These are phyloP conservation scores for Cicer arietinum DNA, from an alignment of 306 rosid species.

Conservation along the genomic window DNA sequence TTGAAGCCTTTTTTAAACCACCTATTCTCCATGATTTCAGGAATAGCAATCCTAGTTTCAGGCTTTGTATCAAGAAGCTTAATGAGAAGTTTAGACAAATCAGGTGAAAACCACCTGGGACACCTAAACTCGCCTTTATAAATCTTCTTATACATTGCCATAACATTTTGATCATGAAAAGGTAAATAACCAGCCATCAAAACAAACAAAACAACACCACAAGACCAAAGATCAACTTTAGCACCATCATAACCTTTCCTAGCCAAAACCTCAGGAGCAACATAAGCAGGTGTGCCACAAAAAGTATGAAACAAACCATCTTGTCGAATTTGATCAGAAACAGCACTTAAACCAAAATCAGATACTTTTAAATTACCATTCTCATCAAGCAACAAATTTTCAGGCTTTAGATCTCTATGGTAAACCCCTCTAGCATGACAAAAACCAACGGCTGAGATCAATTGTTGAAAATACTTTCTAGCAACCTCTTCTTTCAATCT, in stretches of 20 bases:
- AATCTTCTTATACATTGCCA: slow-evolving; percentile 93
- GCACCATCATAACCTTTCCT: slow-evolving; percentile 89
- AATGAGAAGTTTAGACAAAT: slow-evolving; percentile 55
- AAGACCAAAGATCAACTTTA: slow-evolving; percentile 91
- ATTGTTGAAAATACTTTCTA: slow-evolving; percentile 77
- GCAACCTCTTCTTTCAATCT: slow-evolving; percentile 83
- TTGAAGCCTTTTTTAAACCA: slow-evolving; percentile 95
- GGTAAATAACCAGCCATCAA: slow-evolving; percentile 94
- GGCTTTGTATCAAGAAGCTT: slow-evolving; percentile 78
- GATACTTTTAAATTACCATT: slow-evolving; percentile 84
- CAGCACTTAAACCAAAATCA: slow-evolving; percentile 88
- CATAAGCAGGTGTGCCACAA: slow-evolving; percentile 96
- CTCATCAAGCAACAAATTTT: slow-evolving; percentile 76
- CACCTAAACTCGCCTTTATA: slow-evolving; percentile 85
- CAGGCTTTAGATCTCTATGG: slow-evolving; percentile 91
- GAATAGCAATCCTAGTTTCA: slow-evolving; percentile 68
- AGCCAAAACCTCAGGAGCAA: slow-evolving; percentile 87
- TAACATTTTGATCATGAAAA: slow-evolving; percentile 84
- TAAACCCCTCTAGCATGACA: slow-evolving; percentile 92
- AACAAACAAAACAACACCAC: slow-evolving; percentile 85
- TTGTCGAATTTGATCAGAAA: slow-evolving; percentile 85
- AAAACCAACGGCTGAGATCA: slow-evolving; percentile 84
- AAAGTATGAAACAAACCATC: slow-evolving; percentile 93
- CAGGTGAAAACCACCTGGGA: slow-evolving; percentile 87
- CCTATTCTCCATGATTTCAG: slow-evolving; percentile 82